Conservation (phyloP, 768 basidiomycete genomes). For the Mycena amicta region DNA sequence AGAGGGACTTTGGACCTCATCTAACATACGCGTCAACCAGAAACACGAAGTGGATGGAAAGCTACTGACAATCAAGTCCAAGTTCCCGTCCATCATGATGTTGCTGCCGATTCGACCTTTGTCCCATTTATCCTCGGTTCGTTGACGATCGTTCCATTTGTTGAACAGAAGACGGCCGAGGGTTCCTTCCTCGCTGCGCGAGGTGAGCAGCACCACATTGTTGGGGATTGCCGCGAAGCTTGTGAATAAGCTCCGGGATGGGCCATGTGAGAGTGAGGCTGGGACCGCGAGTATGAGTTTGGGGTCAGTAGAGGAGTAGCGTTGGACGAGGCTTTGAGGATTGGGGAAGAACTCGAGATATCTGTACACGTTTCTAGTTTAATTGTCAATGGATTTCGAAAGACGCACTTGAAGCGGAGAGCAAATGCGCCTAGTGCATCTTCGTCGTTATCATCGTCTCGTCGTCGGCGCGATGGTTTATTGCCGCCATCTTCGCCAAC, state of each 20-base stretch:
- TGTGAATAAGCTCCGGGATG: slow-evolving; percentile 82
- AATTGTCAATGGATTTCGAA: neutral
- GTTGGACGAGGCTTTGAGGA: slow-evolving; percentile 76
- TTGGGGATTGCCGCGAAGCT: slow-evolving; percentile 82
- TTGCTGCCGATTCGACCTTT: slow-evolving; percentile 87
- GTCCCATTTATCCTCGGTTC: slow-evolving; percentile 84
- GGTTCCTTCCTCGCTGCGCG: slow-evolving; percentile 77
- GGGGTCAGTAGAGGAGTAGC: slow-evolving; percentile 84
- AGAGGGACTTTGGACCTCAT: slow-evolving; percentile 90
- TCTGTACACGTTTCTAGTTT: slow-evolving; percentile 42
- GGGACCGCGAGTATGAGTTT: slow-evolving; percentile 95
- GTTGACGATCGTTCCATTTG: slow-evolving; percentile 83
- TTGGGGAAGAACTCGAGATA: slow-evolving; percentile 91
- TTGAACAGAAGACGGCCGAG: slow-evolving; percentile 80
- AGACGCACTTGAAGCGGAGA: slow-evolving; percentile 82
- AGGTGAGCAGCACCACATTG: slow-evolving; percentile 87
- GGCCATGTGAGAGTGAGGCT: slow-evolving; percentile 89
- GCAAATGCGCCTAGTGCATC: slow-evolving; percentile 85
- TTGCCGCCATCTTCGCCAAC: slow-evolving; percentile 76
- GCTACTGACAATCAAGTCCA: slow-evolving; percentile 69
- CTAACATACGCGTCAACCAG: slow-evolving; percentile 37
- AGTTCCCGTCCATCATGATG: slow-evolving; percentile 74
- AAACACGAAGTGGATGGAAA: neutral
- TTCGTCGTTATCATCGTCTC: slow-evolving; percentile 76
- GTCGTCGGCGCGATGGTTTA: slow-evolving; percentile 54